Evolutionary conservation across 108 stramenopile genomes (phyloP), one percentile per base, ranked within the genome.

Genomic region (Nitzschia palea): DNA sequence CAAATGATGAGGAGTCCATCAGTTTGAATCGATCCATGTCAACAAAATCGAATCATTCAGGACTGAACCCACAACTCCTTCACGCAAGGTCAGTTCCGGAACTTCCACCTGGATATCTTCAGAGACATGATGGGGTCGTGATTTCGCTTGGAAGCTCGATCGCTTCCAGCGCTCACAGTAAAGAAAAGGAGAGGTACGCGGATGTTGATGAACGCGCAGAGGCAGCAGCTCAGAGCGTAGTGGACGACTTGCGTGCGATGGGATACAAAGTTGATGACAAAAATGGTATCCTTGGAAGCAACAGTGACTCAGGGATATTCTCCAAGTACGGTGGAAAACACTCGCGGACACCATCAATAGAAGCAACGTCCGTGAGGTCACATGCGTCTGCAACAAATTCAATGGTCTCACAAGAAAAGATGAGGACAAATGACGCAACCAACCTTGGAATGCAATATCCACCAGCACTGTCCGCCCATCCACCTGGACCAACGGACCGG

Each of bases 81-180:
- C 36, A 60, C 25, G 59, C 59, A 0, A 60, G 43, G 27, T 32
- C 20, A 20, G 33, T 60, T 42, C 59, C 59, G 2, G 59, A 43
- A 23, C 40, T 63, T 1, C 62, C 62, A 30, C 29, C 40, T 6
- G 62, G 62, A 1, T 63, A 50, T 48, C 47, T 63, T 17, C 62
- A 50, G 23, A 44, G 62, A 30, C 47, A 63, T 43, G 62, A 63
- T 14, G 62, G 62, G 2, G 62, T 63, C 4, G 33, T 63, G 2
- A 31, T 50, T 50, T 63, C 62, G 2, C 23, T 63, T 33, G 45
- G 44, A 4, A 63, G 62, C 32, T 63, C 62, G 10, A 18, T 42
- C 15, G 59, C 22, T 2, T 60, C 59, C 15, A 6, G 17, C 15
- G 59, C 22, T 2, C 43, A 36, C 15, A 6, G 17, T 1, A 32